Evolutionary conservation across 2,329 filamentous ascomycete species (phyloP).

Genomic region (Penicillium sp.): DNA sequence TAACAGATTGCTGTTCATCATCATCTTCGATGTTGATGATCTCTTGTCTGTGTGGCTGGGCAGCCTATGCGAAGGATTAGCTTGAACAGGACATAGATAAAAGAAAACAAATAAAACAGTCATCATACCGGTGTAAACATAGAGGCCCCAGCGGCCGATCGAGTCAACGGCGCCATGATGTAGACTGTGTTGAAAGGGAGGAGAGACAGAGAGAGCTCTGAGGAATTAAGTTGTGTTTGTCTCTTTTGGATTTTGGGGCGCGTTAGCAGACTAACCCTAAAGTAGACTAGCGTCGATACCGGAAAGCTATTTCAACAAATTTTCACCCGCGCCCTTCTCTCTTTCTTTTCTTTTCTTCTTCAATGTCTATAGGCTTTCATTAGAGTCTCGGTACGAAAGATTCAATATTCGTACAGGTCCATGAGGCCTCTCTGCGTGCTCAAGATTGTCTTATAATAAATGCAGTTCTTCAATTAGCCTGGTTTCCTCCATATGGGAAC

Average conservation of each 20-base stretch:
- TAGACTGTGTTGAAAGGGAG: slow-evolving; percentile 20
- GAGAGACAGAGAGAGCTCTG: slow-evolving; percentile 20
- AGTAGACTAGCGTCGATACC: slow-evolving; percentile 33
- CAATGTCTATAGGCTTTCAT: slow-evolving; percentile 75
- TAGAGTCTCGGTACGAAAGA: slow-evolving; percentile 98
- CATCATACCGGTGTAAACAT: slow-evolving; percentile 18
- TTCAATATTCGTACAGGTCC: slow-evolving; percentile 92
- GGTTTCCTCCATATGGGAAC: slow-evolving; percentile 53
- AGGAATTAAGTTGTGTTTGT: slow-evolving; percentile 28
- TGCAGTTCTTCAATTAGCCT: slow-evolving; percentile 72
- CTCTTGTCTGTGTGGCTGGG: slow-evolving; percentile 29
- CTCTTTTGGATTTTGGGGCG: slow-evolving; percentile 32
- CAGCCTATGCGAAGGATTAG: slow-evolving; percentile 19
- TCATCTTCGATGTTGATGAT: slow-evolving; percentile 42
- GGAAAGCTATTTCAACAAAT: slow-evolving; percentile 28
- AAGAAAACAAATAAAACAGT: background rate
- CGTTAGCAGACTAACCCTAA: slow-evolving; percentile 34
- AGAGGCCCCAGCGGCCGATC: slow-evolving; percentile 24
- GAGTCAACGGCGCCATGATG: slow-evolving; percentile 42
- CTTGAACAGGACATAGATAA: slow-evolving; percentile 6
- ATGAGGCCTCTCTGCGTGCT: slow-evolving; percentile 86
- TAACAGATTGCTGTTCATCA: slow-evolving; percentile 29
- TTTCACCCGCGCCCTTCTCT: slow-evolving; percentile 37
- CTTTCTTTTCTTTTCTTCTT: slow-evolving; percentile 50
- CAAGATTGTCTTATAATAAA: slow-evolving; percentile 88